Base-by-base conservation (phyloP, 2,329 filamentous ascomycete genomes). In the Neonectria faginata region DNA sequence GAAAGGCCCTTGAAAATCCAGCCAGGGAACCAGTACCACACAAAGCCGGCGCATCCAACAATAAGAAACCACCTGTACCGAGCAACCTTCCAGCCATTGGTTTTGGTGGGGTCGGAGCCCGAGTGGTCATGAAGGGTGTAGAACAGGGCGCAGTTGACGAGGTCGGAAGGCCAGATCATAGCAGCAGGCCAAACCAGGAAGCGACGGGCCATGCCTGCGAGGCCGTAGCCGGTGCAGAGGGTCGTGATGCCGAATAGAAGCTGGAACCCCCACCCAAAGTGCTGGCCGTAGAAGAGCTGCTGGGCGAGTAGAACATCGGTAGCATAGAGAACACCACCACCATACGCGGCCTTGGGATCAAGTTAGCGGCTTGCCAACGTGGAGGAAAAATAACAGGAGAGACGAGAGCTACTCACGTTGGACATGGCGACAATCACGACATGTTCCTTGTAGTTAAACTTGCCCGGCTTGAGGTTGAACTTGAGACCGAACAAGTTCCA, bases 391-490 rank as follows among this genome's bases (percentile, higher is more conserved):
- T 36, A 33, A n/a, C 16, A 11, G 18, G 16, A n/a, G 33, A 33
- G 51, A 12, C 42, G 47, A 8, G 45, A 29, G 29, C 18, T n/a
- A 77, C 85, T 78, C 70, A 88, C 87, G 74, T 88, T 89, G 2
- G 87, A 88, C 87, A 90, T 89, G 74, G 87, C 85, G 25, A 88
- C 86, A 69, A 89, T 87, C 42, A 88, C 78, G 55, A 87, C 84
- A 71, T 89, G 86, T 72, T 89, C 87, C 78, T 89, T 89, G 75
- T 83, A 84, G 76, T 88, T 89, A 78, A 89, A 89, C 20, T 82
- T 84, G 18, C 86, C 86, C 0, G 86, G 82, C 64, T 83, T 83
- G 36, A 89, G 78, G 69, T 87, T 88, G 74, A 87, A 87, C 65
- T 83, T 84, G 65, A 86, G 62, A 16, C 86, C 86, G 60, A 82